A percentile compares a stretch with the other conserved stretches of the same genome.
Evolutionary conservation across 345 rosid species (phyloP).

Genomic region (Kernera saxatilis): DNA sequence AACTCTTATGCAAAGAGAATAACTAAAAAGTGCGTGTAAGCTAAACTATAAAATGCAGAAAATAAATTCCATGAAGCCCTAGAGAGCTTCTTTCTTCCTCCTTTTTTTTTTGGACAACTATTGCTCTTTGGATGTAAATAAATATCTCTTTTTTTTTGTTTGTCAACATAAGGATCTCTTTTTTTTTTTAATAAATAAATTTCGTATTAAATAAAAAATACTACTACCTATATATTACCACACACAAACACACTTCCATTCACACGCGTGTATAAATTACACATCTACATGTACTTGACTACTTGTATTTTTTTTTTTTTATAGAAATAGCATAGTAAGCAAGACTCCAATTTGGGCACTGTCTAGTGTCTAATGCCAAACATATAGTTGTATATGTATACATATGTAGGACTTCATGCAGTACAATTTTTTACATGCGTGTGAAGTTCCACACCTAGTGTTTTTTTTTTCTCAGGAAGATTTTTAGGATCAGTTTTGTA

Average conservation of each 20-base stretch:
- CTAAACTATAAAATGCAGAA: neutral
- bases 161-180: neutral
- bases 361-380: constrained; percentile 9
- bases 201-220: neutral
- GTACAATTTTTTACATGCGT: neutral
- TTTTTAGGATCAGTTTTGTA: neutral
- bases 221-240: neutral
- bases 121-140: constrained; percentile 14
- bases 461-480: neutral
- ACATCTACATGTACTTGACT: neutral
- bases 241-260: neutral
- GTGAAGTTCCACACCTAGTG: neutral
- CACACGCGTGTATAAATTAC: constrained; percentile 4
- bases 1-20: constrained; percentile 14
- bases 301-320: too few relatives aligned
- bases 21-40: neutral
- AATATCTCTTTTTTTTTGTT: neutral
- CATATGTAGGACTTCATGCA: neutral
- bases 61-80: constrained; percentile 19
- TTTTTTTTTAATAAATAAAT: neutral
- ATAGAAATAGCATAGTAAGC: neutral
- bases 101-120: too few relatives aligned
- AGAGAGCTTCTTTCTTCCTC: constrained; percentile 16
- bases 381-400: neutral
- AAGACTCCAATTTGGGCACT: constrained; percentile 13